Evolutionary conservation across 768 basidiomycete genomes (phyloP), one percentile per base, ranked within the genome.

Genomic region (Tricholomella constricta): DNA sequence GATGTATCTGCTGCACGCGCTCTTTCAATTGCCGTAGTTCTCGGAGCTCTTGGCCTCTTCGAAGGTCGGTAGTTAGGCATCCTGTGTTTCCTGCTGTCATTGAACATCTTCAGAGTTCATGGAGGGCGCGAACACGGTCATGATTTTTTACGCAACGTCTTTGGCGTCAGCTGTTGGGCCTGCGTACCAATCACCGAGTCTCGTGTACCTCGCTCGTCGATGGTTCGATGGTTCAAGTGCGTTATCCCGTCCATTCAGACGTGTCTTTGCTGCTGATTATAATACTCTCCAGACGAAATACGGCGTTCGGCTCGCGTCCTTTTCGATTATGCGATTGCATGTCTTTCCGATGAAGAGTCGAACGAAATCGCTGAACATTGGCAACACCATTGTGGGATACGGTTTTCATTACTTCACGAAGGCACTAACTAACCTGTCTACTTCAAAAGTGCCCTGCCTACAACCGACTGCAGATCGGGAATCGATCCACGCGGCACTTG

Each of bases 161-260:
- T 73, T 98, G 25, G 77, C 81, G 1, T 72, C 80, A 15, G 72
- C 72, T 7, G 78, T 91, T 11, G 91, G 91, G 1, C 61, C 73
- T 0, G 63, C 67, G 2, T 95, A 85, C 62, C 76, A 82, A 47
- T 66, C 82, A 5, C 89, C 95, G 0, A 86, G 84, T 55, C 74
- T 97, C 5, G 78, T 84, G 2, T 85, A 81, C 60, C 76, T 97
- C 38, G 91, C 88, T 7, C 74, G 72, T 15, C 80, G 79, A 59
- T 96, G 94, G 86, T 82, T 94, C 29, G 83, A 88, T 61, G 74
- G 83, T 7, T 84, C 84, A 2, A 77, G 93, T 95, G 64, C 51
- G 82, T 59, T 14, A 36, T 3, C 0, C 37, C 46, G 14, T 17
- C 29, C 7, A 36, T 27, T 23, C 45, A 23, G 31, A 41, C 46